Percentiles rank a stretch among this genome's conserved stretches.
Conservation (phyloP, 2,329 filamentous ascomycete genomes). For the Eutypa lata region DNA sequence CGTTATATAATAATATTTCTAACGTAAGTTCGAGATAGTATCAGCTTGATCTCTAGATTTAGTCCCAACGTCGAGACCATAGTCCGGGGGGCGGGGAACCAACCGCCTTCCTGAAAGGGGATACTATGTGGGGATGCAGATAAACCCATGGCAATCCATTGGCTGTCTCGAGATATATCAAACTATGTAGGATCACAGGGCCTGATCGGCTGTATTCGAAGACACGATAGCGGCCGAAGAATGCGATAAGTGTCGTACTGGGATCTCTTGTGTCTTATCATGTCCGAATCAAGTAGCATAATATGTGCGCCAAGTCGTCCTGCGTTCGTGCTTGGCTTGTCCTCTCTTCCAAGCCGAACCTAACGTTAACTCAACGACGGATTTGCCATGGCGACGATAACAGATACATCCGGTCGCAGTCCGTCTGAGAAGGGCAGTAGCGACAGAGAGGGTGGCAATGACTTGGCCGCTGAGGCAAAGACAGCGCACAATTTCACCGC, state of each 20-base stretch:
- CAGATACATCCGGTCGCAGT: background rate
- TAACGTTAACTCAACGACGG: background rate
- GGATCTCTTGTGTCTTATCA: background rate
- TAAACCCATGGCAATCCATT: conserved; percentile 9
- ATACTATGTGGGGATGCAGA: conserved; percentile 8
- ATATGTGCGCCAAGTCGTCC: background rate
- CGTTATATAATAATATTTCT: too few relatives aligned
- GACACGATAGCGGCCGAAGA: background rate
- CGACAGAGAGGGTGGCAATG: conserved; percentile 7
- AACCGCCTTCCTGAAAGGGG: conserved; percentile 1
- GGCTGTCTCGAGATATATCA: conserved; percentile 1
- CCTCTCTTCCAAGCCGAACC: background rate
- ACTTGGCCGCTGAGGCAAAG: conserved; percentile 8
- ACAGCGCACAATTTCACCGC: conserved; percentile 6
- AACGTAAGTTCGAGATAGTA: too few relatives aligned
- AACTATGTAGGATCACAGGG: background rate
- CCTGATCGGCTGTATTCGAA: conserved; percentile 2
- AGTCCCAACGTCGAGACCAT: too few relatives aligned
- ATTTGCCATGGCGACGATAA: background rate
- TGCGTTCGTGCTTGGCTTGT: background rate
- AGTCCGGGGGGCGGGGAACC: too few relatives aligned
- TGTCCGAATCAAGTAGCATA: background rate
- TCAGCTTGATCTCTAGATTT: too few relatives aligned
- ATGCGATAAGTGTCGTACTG: background rate
- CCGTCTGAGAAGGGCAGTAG: conserved; percentile 2